Base-by-base conservation (phyloP, 305 asterid genomes). In the Fraxinus baroniana region DNA sequence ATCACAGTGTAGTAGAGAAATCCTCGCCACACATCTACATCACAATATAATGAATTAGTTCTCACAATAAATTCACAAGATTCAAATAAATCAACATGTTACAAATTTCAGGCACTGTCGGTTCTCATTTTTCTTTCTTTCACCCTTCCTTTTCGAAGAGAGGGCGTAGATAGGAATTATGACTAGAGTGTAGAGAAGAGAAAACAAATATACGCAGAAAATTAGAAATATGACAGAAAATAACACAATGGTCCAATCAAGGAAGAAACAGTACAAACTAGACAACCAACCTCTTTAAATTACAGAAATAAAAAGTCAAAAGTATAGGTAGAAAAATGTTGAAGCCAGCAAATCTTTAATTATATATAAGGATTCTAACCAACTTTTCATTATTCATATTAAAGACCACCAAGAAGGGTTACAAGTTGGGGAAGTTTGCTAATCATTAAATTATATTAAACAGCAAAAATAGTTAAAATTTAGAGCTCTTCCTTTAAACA, bases 281-380 rank as follows among this genome's bases (percentile, higher is more conserved):
- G 28, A 81, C 83, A 78, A 82, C 86, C 89, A 80, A 86, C 81
- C 87, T 36, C 12, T 74, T 73, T 74, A 52, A 35, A 73, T 57
- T n/a, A 72, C 81, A 78, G 74, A 72, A 57, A 80, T 10, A 36
- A 70, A 35, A 68, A 78, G 91, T 88, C 89, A 79, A 81, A 39
- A 83, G 70, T 20, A 44, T 46, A 79, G 87, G 87, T 85, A 28
- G 68, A 52, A 76, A 57, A 12, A 74, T 41, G 84, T 36, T 73
- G 60, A 33, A 83, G 80, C 74, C 37, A 68, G 7, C 15, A 44
- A 75, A 81, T 76, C 78, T 39, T 28, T 28, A 28, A 28, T 1
- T 1, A 28, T 28, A 28, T 1, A 28, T 28, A 49, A 78, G 26
- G 89, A 57, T 49, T 68, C 82, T 37, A 70, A 80, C 52, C 77